Conservation (phyloP, 164 flowering plant genomes). For the Sedum album region DNA sequence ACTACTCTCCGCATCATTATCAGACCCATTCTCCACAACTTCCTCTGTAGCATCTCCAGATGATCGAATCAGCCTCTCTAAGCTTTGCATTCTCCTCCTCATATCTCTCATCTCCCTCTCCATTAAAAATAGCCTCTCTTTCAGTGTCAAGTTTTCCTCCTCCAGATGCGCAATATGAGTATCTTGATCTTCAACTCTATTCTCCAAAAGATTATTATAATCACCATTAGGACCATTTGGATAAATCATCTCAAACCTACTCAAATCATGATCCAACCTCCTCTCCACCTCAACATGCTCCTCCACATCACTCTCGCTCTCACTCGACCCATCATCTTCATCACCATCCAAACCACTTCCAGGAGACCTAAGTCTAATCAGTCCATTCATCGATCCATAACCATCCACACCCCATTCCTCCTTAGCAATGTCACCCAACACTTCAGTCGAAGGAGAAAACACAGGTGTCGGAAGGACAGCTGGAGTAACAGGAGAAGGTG, state of each 20-base stretch:
- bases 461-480: constrained; percentile 79
- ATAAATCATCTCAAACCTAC: neutral
- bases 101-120: constrained; percentile 34
- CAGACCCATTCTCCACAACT: constrained; percentile 42
- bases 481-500: constrained; percentile 76
- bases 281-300: constrained; percentile 94
- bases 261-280: constrained; percentile 75
- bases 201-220: neutral
- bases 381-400: constrained; percentile 94
- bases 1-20: constrained; percentile 43
- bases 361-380: constrained; percentile 69
- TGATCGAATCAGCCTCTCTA: constrained; percentile 43
- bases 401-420: constrained; percentile 97
- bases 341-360: constrained; percentile 52
- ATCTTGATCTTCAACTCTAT: neutral
- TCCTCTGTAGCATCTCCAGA: constrained; percentile 49
- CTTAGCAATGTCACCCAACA: constrained; percentile 80
- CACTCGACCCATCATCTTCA: constrained; percentile 54
- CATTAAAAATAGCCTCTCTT: neutral
- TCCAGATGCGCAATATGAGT: constrained; percentile 2
- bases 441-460: constrained; percentile 77
- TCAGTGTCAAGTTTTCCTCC: neutral
- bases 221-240: neutral
- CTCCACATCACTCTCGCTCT: constrained; percentile 93
- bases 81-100: constrained; percentile 60